These are phyloP conservation scores for Cladosporium cucumerinum DNA, from an alignment of 2,329 filamentous ascomycete genomes.

Conservation along the genomic window DNA sequence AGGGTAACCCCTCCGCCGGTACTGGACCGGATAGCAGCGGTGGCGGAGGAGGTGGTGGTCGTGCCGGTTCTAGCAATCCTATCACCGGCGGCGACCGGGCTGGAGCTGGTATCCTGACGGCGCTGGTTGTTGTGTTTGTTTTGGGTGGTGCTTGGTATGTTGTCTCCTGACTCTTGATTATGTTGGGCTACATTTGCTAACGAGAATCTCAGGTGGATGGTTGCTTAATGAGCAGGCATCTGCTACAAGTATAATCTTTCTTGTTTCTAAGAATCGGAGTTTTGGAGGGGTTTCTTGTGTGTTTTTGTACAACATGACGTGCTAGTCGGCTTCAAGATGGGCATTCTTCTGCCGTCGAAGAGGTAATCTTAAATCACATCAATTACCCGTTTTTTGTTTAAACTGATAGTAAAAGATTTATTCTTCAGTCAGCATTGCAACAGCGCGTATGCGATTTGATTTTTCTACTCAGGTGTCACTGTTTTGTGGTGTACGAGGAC, in stretches of 20 bases:
- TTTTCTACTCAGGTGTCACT: no score
- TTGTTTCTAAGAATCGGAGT: neutral
- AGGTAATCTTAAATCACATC: neutral
- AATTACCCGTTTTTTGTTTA: neutral
- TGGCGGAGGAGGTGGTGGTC: slow-evolving; percentile 35
- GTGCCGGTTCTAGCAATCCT: slow-evolving; percentile 31
- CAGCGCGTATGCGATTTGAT: no score
- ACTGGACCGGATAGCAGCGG: slow-evolving; percentile 30
- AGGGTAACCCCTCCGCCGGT: slow-evolving; percentile 45
- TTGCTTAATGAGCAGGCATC: slow-evolving; percentile 3
- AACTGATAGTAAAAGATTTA: neutral
- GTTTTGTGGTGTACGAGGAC: no score
- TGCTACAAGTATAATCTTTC: neutral
- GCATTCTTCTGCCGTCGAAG: neutral
- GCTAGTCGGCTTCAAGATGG: neutral
- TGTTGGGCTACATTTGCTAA: neutral
- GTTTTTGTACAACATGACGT: neutral
- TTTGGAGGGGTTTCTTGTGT: neutral
- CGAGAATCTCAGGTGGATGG: slow-evolving; percentile 10
- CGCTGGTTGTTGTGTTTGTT: slow-evolving; percentile 12
- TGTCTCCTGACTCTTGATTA: neutral
- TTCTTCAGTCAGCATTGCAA: no score
- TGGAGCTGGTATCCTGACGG: slow-evolving; percentile 53
- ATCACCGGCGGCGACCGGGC: slow-evolving; percentile 62
- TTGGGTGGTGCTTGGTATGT: slow-evolving; percentile 18